Base-by-base conservation (phyloP, 73 alveolate species). In the Durusdinium trenchii region DNA sequence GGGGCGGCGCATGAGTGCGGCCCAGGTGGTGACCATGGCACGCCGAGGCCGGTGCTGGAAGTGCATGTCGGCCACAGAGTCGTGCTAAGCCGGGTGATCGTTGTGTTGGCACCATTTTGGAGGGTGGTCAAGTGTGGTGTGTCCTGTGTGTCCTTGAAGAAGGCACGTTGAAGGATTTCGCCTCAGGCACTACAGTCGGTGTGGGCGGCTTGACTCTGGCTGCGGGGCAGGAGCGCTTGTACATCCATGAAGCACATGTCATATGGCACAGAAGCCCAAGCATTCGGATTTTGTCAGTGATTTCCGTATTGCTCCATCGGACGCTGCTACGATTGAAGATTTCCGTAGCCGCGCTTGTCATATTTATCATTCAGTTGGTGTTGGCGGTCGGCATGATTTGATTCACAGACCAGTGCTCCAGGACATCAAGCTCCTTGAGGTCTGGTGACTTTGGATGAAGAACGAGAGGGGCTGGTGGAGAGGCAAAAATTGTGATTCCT, bases 391-490 rank as follows among this genome's bases (percentile, higher is more conserved):
- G 76, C 43, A 40, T 73, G 0, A 40, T 73, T 32, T 73, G n/a
- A n/a, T n/a, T n/a, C n/a, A n/a, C n/a, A n/a, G n/a, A n/a, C n/a
- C n/a, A n/a, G n/a, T 73, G 87, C 67, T 6, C 9, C 61, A 91
- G 97, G 97, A 91, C 45, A 76, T 91, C 73, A 91, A 91, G 89
- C 97, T 91, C 86, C 57, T 91, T 32, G 89, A 86, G 2, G 97
- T 91, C 14, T 91, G 97, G 97, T 46, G 45, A 28, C 97, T 91
- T 83, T 79, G 75, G 30, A 38, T 14, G 61, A 43, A 45, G 51
- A 4, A 6, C 51, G 38, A 54, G 57, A 76, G 14, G n/a, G 23
- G 38, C 76, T 62, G 76, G 76, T 35, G 76, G 38, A n/a, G n/a
- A n/a, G n/a, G n/a, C n/a, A n/a, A n/a, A n/a, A n/a, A n/a, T n/a